Evolutionary conservation across 2,329 filamentous ascomycete species (phyloP), one percentile per base, ranked within the genome.

Genomic region (Colletotrichum sp.): DNA sequence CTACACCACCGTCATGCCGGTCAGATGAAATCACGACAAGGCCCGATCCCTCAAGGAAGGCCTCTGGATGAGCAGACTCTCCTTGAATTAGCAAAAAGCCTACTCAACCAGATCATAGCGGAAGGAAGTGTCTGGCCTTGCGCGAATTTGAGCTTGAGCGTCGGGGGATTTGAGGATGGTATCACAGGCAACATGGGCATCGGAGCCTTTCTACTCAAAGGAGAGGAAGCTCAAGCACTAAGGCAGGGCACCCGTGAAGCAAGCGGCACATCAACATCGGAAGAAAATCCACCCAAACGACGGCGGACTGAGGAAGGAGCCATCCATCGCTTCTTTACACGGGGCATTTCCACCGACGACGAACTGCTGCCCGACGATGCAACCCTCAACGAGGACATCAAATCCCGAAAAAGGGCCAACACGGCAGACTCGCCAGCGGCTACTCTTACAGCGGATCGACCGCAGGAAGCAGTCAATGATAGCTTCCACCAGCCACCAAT

Each of bases 151-250:
- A 97, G 94, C 72, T 85, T 98, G 59, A 96, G 93, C 76, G 95
- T 98, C 29, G 93, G 92, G n/a, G 96, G 95, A 0, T 98, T 98
- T 76, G 96, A 98, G 82, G 95, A 98, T 76, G 94, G 95, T 3
- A 86, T 96, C 72, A 91, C 89, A 54, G 93, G 94, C 7, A 98
- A 98, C 80, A 93, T 92, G 87, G 94, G 93, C 38, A 98, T 99
- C 77, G 93, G 93, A 58, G 89, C 90, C 1, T 98, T 98, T 80
- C 87, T 99, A n/a, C 86, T 98, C 31, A 93, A 93, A 84, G 92
- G 92, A 43, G 91, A 93, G 43, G 91, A 93, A 80, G 90, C 90
- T 74, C 88, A 90, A 29, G 85, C 85, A 76, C 83, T 88, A 78
- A 90, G 87, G 81, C 85, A 78, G 36, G 74, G 72, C 47, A 74